Evolutionary conservation across 148 eudicot species (phyloP).

Genomic region (Vaccinium corymbosum): DNA sequence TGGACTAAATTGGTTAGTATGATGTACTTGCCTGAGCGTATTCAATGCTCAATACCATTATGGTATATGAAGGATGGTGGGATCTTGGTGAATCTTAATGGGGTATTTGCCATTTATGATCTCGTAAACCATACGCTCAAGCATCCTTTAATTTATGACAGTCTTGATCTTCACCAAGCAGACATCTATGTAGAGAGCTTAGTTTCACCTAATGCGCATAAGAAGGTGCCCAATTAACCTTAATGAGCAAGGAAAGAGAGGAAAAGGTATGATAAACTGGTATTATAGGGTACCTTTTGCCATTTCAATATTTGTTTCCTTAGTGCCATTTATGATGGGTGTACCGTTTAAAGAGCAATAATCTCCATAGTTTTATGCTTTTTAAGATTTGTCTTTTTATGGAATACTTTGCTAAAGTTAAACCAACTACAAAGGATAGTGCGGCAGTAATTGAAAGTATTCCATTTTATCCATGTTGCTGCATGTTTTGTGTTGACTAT

Average conservation of each 20-base stretch:
- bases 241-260: background rate
- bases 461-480: background rate
- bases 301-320: background rate
- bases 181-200: slow-evolving; percentile 1
- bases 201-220: background rate
- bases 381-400: background rate
- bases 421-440: background rate
- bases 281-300: background rate
- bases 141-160: background rate
- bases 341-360: background rate
- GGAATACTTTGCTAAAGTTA: slow-evolving; percentile 2
- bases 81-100: background rate
- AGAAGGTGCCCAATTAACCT: background rate
- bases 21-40: background rate
- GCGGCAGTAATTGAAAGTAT: background rate
- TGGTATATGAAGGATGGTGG: slow-evolving; percentile 1
- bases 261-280: background rate
- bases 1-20: background rate
- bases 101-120: background rate
- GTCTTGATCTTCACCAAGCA: background rate
- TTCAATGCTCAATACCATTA: background rate
- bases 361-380: background rate
- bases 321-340: background rate
- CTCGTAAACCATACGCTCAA: background rate
- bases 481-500: background rate